Evolutionary conservation across 768 basidiomycete genomes (phyloP), one percentile per base, ranked within the genome.

Genomic region (Macrolepiota dolichaula): DNA sequence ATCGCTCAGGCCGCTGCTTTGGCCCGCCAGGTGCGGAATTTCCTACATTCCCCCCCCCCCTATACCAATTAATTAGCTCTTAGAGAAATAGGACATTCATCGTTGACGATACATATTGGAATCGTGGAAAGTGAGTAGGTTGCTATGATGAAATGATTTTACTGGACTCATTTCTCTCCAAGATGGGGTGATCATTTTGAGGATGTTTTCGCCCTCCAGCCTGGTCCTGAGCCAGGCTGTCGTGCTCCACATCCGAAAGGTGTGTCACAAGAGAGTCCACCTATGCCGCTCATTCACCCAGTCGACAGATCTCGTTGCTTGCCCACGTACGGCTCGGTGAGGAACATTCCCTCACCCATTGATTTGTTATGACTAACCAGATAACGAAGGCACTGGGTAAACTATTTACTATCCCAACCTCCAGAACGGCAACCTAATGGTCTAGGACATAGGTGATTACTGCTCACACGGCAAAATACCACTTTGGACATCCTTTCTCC

Each of bases 111-210:
- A 82, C 81, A 0, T 81, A 85, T 63, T 91, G 89, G 88, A 85
- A 88, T 69, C 82, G 88, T 59, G 88, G 87, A 75, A 85, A 81
- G 86, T 87, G 63, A 57, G 84, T 72, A 4, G 19, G 44, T 32
- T 57, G 37, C n/a, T 36, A 10, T 4, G n/a, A 12, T 24, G 19
- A 46, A 32, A 19, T 37, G 2, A 36, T 37, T 57, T 38, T 22
- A n/a, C 58, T 47, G 49, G 4, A 36, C 22, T 63, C 42, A 55
- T 35, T 42, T 24, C 37, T 13, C 32, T 13, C 59, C n/a, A n/a
- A 87, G 87, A 67, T 91, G 87, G 88, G 74, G 73, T 35, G 87
- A 89, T 65, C 80, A 88, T 66, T 91, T 91, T 67, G 72, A 83
- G 65, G 78, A 82, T 61, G 74, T 88, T 13, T 75, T 77, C 9